Percentiles rank a stretch among this genome's conserved stretches.
Conservation (phyloP, 768 basidiomycete genomes). For the Pisolithus tinctorius region DNA sequence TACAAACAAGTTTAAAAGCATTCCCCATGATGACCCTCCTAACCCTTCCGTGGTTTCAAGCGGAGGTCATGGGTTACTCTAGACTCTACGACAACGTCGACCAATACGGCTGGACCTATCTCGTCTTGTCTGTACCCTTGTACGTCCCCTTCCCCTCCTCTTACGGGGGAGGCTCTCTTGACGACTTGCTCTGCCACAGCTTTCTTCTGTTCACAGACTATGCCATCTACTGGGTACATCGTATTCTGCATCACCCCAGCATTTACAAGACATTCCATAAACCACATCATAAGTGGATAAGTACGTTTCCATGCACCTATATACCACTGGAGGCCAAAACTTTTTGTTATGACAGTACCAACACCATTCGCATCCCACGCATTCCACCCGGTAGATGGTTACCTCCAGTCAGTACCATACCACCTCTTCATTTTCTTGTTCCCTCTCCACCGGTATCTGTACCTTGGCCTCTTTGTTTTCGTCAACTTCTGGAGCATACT, state of each 20-base stretch:
- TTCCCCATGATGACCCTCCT: conserved; percentile 80
- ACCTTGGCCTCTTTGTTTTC: conserved; percentile 80
- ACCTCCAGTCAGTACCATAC: conserved; percentile 89
- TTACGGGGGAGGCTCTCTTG: not conserved
- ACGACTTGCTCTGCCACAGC: conserved; percentile 25
- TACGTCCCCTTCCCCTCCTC: conserved; percentile 29
- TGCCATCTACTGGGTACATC: conserved; percentile 95
- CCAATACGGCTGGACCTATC: conserved; percentile 74
- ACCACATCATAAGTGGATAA: conserved; percentile 98
- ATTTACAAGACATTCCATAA: conserved; percentile 93
- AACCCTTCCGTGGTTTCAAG: conserved; percentile 92
- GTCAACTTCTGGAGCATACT: conserved; percentile 95
- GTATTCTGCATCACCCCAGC: conserved; percentile 75
- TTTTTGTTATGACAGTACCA: conserved; percentile 53
- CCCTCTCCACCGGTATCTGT: conserved; percentile 81
- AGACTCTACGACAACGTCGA: conserved; percentile 70
- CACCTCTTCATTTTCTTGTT: conserved; percentile 88
- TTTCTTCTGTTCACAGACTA: conserved; percentile 90
- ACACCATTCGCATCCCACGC: conserved; percentile 97
- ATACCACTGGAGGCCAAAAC: conserved; percentile 4
- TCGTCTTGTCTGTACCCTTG: conserved; percentile 63
- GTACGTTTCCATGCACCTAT: conserved; percentile 42
- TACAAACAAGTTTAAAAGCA: conserved; percentile 60
- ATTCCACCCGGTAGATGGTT: conserved; percentile 96
- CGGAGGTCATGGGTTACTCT: conserved; percentile 82